Conservation (phyloP, 1,139 yeast genomes). For the Williopsis jadinii region DNA sequence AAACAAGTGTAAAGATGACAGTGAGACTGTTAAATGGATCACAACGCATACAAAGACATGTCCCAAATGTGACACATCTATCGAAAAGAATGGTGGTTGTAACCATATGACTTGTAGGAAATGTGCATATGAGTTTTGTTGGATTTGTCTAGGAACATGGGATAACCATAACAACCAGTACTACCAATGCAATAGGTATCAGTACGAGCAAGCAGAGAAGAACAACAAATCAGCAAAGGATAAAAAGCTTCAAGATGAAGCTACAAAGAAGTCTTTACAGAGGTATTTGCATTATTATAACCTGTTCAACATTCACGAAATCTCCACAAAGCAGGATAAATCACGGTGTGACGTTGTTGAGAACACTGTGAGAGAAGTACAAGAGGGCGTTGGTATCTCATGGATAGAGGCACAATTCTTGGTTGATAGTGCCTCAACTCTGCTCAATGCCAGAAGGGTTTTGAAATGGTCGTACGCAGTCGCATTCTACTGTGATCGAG, state of each 20-base stretch:
- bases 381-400: constrained; percentile 56
- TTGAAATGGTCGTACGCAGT: constrained; percentile 90
- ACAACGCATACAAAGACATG: constrained; percentile 83
- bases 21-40: constrained; percentile 88
- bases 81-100: constrained; percentile 90
- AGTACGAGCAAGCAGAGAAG: constrained; percentile 30
- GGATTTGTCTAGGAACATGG: constrained; percentile 90
- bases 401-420: constrained; percentile 91
- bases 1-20: constrained; percentile 74
- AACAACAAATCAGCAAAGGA: constrained; percentile 29
- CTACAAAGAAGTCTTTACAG: constrained; percentile 38
- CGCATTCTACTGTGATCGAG: constrained; percentile 55
- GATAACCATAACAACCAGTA: constrained; percentile 53
- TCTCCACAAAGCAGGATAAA: constrained; percentile 69
- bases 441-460: constrained; percentile 67
- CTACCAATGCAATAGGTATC: constrained; percentile 62
- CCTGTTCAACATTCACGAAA: constrained; percentile 70
- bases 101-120: constrained; percentile 89
- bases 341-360: constrained; percentile 58
- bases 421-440: constrained; percentile 58
- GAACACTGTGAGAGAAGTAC: constrained; percentile 56
- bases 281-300: constrained; percentile 75
- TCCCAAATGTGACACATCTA: constrained; percentile 45
- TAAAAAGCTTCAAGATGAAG: constrained; percentile 28
- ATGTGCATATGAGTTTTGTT: constrained; percentile 79